A percentile compares a stretch with the other conserved stretches of the same genome.
Evolutionary conservation across 805 yeast species (phyloP).

Genomic region (Zygoascus ofunaensis): DNA sequence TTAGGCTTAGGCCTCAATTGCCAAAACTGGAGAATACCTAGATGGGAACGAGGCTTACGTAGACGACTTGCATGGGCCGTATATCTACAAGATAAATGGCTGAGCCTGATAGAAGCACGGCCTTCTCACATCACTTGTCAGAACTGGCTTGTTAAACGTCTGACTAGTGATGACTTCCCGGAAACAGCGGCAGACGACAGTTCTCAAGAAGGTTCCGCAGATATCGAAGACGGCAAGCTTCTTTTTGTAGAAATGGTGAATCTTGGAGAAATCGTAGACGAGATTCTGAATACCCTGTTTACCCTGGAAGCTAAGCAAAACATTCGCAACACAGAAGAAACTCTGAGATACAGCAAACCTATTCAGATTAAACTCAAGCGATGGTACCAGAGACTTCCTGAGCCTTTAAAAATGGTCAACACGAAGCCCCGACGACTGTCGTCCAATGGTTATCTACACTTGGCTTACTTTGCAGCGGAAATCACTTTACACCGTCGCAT

Average conservation of each 20-base stretch:
- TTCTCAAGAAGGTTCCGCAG: conserved; percentile 8
- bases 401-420: conserved; percentile 10
- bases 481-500: conserved; percentile 64
- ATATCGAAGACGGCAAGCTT: conserved; percentile 15
- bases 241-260: conserved; percentile 28
- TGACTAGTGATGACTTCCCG: conserved; percentile 71
- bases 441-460: conserved; percentile 67
- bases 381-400: conserved; percentile 30
- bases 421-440: conserved; percentile 18
- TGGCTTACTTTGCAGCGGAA: conserved; percentile 85
- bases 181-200: conserved; percentile 7
- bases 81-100: conserved; percentile 87
- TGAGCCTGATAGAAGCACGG: conserved; percentile 67
- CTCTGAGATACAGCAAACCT: conserved; percentile 62
- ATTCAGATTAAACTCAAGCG: conserved; percentile 28
- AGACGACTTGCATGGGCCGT: conserved; percentile 94
- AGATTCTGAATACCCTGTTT: conserved; percentile 54
- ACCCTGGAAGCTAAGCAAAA: conserved; percentile 56
- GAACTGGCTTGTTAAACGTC: conserved; percentile 71
- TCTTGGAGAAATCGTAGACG: conserved; percentile 28
- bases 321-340: conserved; percentile 51
- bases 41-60: conserved; percentile 89
- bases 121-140: conserved; percentile 69
- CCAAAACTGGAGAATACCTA: conserved; percentile 81
- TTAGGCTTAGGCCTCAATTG: conserved; percentile 88